phyloP scores from a whole-genome alignment of 768 basidiomycete species.

The Lentinula guzmanii region DNA sequence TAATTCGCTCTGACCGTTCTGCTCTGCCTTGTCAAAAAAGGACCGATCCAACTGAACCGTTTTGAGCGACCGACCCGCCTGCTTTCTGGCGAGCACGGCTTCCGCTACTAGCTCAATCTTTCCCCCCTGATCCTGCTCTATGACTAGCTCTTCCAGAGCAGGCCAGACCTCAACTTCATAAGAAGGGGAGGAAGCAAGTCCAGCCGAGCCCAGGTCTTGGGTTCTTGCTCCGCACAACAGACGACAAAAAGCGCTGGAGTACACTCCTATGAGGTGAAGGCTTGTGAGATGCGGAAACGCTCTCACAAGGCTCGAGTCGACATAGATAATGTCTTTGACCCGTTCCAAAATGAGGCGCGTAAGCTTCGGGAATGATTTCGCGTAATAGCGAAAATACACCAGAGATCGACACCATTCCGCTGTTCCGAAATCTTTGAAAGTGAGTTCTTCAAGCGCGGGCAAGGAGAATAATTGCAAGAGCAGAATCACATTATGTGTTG shows the following conservation, averaged over 20 bases:
- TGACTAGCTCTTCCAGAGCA: not conserved
- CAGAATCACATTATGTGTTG: constrained; percentile 4
- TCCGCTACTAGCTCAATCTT: not conserved
- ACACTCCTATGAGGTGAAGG: constrained; percentile 5
- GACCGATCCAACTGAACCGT: not conserved
- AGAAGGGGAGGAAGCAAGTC: not conserved
- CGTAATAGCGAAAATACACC: constrained; percentile 10
- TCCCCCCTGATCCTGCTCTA: not conserved
- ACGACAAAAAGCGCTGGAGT: constrained; percentile 10
- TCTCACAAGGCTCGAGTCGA: constrained; percentile 8
- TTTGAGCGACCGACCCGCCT: not conserved
- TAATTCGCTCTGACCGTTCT: not conserved
- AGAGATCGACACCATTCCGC: constrained; percentile 11
- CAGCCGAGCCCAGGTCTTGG: not conserved
- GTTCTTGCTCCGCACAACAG: constrained; percentile 7
- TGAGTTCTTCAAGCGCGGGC: constrained; percentile 6
- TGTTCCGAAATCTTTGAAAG: constrained; percentile 6
- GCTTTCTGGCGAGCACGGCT: not conserved
- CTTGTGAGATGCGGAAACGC: constrained; percentile 8
- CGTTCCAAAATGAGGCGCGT: constrained; percentile 1
- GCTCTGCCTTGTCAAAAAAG: not conserved
- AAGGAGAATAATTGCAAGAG: constrained; percentile 8
- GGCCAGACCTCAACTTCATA: constrained; percentile 2
- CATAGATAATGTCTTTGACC: constrained; percentile 8
- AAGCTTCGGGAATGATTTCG: constrained; percentile 6